Evolutionary conservation across 306 rosid genomes (phyloP), one percentile per base, ranked within the genome.

Genomic region (Begonia loranthoides): DNA sequence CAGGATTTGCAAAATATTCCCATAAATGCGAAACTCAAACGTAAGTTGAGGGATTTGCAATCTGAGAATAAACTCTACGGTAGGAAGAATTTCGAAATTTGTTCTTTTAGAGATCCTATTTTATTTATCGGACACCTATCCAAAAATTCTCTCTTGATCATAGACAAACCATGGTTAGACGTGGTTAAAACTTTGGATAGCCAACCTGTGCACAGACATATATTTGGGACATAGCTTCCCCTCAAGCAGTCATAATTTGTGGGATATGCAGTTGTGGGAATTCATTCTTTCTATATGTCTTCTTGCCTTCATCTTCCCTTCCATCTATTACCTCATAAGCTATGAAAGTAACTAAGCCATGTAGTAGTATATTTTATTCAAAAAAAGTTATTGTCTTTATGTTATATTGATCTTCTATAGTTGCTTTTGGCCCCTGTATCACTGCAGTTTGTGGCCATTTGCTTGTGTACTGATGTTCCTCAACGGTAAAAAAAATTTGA

Each of bases 101-200:
- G 66, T 61, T 64, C 76, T 9, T 80, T 80, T 40, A 69, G 71
- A 48, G 70, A 81, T 63, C 93, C 88, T 24, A 81, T 78, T 73
- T 80, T 92, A 63, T 79, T 78, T 61, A 61, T 80, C 15, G 80
- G 84, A 13, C 80, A 86, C 66, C 88, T 83, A 54, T 78, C 94
- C 10, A 77, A 69, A 58, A 74, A 58, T 66, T 71, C 82, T 7
- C 54, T 83, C 36, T 83, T 92, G 73, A 67, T 82, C 60, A 59
- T 92, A 57, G 94, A 92, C 69, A 92, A 80, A 73, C 93, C 93
- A 4, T 92, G 99, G 99, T 60, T 75, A 60, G 88, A 83, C 68
- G 99, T 92, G 55, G 83, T 77, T 50, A 83, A 68, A 61, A 76
- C 73, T 58, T 75, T 92, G 39, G 92, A 83, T 57, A 68, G 85